Evolutionary conservation across 2,329 filamentous ascomycete species (phyloP).

Genomic region (Colletotrichum agaves): DNA sequence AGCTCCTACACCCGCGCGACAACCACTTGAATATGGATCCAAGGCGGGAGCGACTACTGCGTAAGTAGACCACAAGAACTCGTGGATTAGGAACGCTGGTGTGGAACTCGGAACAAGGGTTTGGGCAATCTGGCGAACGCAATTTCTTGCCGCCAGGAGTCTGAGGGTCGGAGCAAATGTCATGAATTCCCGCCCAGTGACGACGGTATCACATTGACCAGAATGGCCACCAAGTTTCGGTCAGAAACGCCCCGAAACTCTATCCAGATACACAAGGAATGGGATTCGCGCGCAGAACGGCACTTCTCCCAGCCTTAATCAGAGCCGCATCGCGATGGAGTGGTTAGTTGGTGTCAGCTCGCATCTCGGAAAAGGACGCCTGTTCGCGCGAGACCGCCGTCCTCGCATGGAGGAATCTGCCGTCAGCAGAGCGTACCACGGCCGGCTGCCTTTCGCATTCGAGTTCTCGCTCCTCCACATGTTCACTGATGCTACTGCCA

Average conservation of each 20-base stretch:
- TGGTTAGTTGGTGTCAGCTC: not conserved
- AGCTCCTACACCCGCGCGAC: constrained; percentile 37
- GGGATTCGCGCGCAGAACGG: not conserved
- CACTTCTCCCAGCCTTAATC: not conserved
- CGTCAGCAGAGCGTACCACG: not conserved
- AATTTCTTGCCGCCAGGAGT: not conserved
- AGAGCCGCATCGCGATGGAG: constrained; percentile 7
- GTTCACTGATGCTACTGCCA: not conserved
- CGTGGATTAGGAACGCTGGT: not conserved
- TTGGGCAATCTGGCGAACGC: not conserved
- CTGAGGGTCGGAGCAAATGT: too few relatives aligned
- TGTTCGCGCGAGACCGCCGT: not conserved
- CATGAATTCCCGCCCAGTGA: too few relatives aligned
- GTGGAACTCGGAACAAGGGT: constrained; percentile 1
- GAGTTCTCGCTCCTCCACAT: not conserved
- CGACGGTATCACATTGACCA: too few relatives aligned
- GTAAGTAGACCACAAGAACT: too few relatives aligned
- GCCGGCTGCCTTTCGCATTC: not conserved
- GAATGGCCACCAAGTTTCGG: too few relatives aligned
- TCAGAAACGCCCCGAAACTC: not conserved
- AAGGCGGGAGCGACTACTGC: not conserved
- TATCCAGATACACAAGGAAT: not conserved
- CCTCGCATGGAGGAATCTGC: not conserved
- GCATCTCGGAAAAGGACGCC: not conserved
- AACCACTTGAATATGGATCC: constrained; percentile 9